Conservation (phyloP, 352 stramenopile species). For the Aphanomyces euteiches region DNA sequence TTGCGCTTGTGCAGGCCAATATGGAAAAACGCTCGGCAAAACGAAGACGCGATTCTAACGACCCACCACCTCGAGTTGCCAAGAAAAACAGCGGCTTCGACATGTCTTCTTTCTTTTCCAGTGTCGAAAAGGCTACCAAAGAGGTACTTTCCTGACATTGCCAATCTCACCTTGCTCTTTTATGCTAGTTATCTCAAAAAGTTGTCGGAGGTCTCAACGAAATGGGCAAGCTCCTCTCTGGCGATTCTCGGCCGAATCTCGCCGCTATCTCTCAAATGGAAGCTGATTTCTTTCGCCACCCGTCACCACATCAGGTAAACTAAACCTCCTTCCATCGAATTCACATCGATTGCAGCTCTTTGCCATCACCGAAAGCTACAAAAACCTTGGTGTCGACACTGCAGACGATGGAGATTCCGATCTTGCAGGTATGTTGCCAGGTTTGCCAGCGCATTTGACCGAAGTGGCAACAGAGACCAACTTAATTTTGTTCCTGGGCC, state of each 20-base stretch:
- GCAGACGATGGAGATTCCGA: constrained; percentile 2
- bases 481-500: constrained; percentile 9
- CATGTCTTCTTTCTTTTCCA: constrained; percentile 16
- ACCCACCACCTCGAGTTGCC: neutral
- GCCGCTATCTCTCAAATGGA: constrained; percentile 23
- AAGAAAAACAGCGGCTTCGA: constrained; percentile 16
- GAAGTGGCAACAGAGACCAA: neutral
- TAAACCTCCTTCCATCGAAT: neutral
- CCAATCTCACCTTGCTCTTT: neutral
- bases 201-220: constrained; percentile 17
- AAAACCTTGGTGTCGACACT: neutral
- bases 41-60: neutral
- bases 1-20: constrained; percentile 3
- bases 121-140: constrained; percentile 17
- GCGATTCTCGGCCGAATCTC: constrained; percentile 11
- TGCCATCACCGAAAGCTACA: constrained; percentile 21
- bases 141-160: neutral
- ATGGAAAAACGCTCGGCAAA: constrained; percentile 19
- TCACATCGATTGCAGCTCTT: constrained; percentile 6
- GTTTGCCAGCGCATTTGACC: neutral
- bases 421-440: neutral
- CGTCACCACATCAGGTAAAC: neutral
- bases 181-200: constrained; percentile 18
- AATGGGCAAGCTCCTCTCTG: constrained; percentile 16
- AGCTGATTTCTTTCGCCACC: constrained; percentile 20